Conservation (phyloP, 805 yeast species). For the Wickerhamiella shivajii region DNA sequence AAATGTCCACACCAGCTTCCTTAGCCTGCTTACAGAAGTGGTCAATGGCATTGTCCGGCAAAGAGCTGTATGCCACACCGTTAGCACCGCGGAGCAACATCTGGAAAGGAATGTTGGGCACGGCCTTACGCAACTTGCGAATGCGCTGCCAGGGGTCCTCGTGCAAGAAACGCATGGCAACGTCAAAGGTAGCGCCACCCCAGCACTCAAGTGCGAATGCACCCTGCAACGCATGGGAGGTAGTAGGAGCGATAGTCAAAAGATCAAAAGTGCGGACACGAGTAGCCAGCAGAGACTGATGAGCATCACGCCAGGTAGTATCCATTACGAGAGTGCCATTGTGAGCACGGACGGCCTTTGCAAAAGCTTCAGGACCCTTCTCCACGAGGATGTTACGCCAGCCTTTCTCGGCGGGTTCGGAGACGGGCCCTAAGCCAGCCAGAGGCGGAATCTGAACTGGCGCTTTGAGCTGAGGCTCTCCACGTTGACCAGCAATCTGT, state of each 20-base stretch:
- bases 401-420: conserved; percentile 51
- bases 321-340: conserved; percentile 90
- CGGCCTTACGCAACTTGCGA: conserved; percentile 70
- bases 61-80: conserved; percentile 95
- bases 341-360: conserved; percentile 68
- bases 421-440: conserved; percentile 51
- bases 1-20: conserved; percentile 90
- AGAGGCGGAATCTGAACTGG: conserved; percentile 66
- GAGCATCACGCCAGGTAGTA: conserved; percentile 99
- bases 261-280: conserved; percentile 92
- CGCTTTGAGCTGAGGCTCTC: conserved; percentile 66
- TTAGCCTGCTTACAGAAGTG: conserved; percentile 93
- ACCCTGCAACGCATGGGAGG: conserved; percentile 77
- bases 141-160: conserved; percentile 99
- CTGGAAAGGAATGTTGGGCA: conserved; percentile 98
- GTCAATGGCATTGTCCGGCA: conserved; percentile 97
- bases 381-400: conserved; percentile 82
- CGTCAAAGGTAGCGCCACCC: conserved; percentile 99
- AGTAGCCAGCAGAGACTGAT: conserved; percentile 93
- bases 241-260: conserved; percentile 81
- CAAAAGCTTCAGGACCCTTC: conserved; percentile 81
- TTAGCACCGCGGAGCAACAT: conserved; percentile 99
- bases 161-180: conserved; percentile 92
- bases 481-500: conserved; percentile 89
- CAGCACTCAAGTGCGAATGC: conserved; percentile 97